Conservation (phyloP, 2,329 filamentous ascomycete species). For the Aspergillus pseudonomiae region DNA sequence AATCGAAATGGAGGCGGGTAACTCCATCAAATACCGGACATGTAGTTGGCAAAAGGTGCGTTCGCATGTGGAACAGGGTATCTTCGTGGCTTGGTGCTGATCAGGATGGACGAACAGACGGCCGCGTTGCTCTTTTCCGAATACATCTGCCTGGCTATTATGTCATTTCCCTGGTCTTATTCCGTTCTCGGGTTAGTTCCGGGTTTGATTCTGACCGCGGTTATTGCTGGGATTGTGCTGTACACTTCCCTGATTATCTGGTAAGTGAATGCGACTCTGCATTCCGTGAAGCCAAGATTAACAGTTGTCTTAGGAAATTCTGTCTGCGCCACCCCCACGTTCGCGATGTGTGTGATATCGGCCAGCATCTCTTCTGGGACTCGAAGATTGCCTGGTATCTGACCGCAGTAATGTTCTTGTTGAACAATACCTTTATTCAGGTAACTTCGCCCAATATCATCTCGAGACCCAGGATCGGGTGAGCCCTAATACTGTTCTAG, state of each 20-base stretch:
- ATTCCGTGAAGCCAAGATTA: slow-evolving; percentile 19
- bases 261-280: slow-evolving; percentile 41
- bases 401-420: slow-evolving; percentile 81
- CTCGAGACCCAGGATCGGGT: not conserved
- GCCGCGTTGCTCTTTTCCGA: slow-evolving; percentile 89
- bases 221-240: slow-evolving; percentile 76
- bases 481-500: slow-evolving; percentile 37
- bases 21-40: slow-evolving; percentile 86
- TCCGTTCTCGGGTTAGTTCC: slow-evolving; percentile 84
- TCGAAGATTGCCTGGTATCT: slow-evolving; percentile 70
- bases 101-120: slow-evolving; percentile 57
- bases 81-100: not conserved
- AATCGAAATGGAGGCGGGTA: slow-evolving; percentile 73
- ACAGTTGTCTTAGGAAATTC: slow-evolving; percentile 69
- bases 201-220: slow-evolving; percentile 78
- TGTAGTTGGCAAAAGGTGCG: slow-evolving; percentile 87
- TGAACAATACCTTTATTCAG: slow-evolving; percentile 94
- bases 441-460: slow-evolving; percentile 38
- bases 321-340: slow-evolving; percentile 89
- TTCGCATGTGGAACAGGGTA: slow-evolving; percentile 3
- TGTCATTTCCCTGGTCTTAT: slow-evolving; percentile 96
- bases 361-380: slow-evolving; percentile 92
- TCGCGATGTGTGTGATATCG: slow-evolving; percentile 90
- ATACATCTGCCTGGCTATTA: slow-evolving; percentile 90
- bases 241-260: slow-evolving; percentile 76